These are phyloP conservation scores for Trifolium dubium DNA, from an alignment of 306 rosid species.

Conservation along the genomic window DNA sequence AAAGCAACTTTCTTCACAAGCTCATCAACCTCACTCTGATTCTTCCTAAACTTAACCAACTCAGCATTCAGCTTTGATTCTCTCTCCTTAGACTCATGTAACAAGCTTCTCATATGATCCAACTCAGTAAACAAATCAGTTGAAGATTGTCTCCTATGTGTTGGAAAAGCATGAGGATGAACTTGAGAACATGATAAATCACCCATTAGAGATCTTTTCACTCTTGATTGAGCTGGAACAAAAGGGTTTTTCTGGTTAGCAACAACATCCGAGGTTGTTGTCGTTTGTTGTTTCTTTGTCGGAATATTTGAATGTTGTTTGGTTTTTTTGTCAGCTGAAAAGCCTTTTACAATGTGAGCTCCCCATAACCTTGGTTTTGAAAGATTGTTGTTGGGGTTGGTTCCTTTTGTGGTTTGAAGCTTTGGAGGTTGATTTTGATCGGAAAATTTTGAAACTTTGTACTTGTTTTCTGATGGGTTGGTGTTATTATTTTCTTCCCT, in stretches of 20 bases:
- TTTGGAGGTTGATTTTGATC: slow-evolving; percentile 87
- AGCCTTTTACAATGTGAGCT: slow-evolving; percentile 87
- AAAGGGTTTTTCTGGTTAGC: slow-evolving; percentile 55
- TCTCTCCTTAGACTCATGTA: slow-evolving; percentile 85
- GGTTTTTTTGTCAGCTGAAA: slow-evolving; percentile 76
- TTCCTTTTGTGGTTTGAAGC: slow-evolving; percentile 54
- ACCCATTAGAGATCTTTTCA: slow-evolving; percentile 77
- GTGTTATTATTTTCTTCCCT: slow-evolving; percentile 60
- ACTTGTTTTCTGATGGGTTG: slow-evolving; percentile 64
- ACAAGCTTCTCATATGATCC: slow-evolving; percentile 78
- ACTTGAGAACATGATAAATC: slow-evolving; percentile 81
- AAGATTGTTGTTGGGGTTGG: slow-evolving; percentile 44
- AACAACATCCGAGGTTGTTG: slow-evolving; percentile 47
- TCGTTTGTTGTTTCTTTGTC: slow-evolving; percentile 51
- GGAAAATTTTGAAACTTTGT: slow-evolving; percentile 58
- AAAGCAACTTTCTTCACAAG: slow-evolving; percentile 54
- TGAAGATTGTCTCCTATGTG: slow-evolving; percentile 91
- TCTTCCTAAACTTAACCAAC: slow-evolving; percentile 61
- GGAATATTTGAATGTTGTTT: slow-evolving; percentile 46
- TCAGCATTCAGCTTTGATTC: slow-evolving; percentile 83
- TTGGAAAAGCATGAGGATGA: slow-evolving; percentile 65
- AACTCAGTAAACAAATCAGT: slow-evolving; percentile 87
- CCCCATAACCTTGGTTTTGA: slow-evolving; percentile 87
- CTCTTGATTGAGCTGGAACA: slow-evolving; percentile 67
- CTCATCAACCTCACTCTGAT: slow-evolving; percentile 59